A percentile compares a stretch with the other conserved stretches of the same genome.
These are phyloP conservation scores for Vinca minor DNA, from an alignment of 257 asterid species.

Conservation along the genomic window DNA sequence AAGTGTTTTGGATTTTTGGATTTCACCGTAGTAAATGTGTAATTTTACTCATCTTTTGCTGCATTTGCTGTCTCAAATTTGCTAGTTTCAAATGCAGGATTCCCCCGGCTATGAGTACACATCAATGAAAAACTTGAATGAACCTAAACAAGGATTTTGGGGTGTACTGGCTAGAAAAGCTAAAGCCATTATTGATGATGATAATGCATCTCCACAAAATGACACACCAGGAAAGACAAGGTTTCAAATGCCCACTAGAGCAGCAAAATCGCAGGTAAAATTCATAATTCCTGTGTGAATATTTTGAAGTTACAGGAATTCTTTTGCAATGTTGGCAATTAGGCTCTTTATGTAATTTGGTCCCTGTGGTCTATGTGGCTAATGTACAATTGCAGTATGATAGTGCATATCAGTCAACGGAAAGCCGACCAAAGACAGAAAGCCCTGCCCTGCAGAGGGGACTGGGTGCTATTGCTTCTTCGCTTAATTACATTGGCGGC, in stretches of 20 bases:
- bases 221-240: slow-evolving; percentile 36
- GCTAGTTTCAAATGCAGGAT: slow-evolving; percentile 39
- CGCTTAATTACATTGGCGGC: slow-evolving; percentile 81
- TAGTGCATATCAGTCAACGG: slow-evolving; percentile 29
- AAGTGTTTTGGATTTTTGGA: background rate
- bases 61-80: slow-evolving; percentile 12
- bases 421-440: slow-evolving; percentile 47
- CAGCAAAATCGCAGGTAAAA: slow-evolving; percentile 52
- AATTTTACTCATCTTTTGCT: background rate
- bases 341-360: background rate
- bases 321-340: background rate
- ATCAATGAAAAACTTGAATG: slow-evolving; percentile 49
- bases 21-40: background rate
- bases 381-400: slow-evolving; percentile 35
- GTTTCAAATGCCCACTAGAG: slow-evolving; percentile 35
- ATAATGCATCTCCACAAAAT: slow-evolving; percentile 36
- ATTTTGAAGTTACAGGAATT: background rate
- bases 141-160: slow-evolving; percentile 88
- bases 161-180: slow-evolving; percentile 82
- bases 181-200: slow-evolving; percentile 78
- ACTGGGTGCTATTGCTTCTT: slow-evolving; percentile 67
- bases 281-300: slow-evolving; percentile 5
- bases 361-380: background rate
- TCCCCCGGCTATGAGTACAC: slow-evolving; percentile 42
- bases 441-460: slow-evolving; percentile 68